phyloP scores from a whole-genome alignment of 1,284 basidiomycete genomes.

The Leccinum huronense region DNA sequence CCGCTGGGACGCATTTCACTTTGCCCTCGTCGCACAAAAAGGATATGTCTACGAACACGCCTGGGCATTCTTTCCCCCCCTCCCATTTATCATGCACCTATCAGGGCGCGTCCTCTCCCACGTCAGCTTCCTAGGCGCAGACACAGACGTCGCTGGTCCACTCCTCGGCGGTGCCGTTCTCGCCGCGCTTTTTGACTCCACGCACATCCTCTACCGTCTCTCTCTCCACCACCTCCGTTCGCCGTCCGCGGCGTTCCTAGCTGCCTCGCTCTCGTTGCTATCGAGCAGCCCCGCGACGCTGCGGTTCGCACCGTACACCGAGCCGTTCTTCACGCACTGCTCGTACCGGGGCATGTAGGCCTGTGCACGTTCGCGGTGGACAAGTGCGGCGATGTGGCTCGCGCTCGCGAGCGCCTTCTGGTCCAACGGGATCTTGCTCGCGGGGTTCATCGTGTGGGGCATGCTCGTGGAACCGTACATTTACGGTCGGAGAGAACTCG shows the following conservation, averaged over 20 bases:
- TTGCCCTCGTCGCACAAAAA: constrained; percentile 60
- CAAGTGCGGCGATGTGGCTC: constrained; percentile 61
- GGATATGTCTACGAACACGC: constrained; percentile 80
- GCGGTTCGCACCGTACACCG: constrained; percentile 72
- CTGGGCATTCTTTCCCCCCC: constrained; percentile 85
- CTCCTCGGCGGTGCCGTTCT: constrained; percentile 42
- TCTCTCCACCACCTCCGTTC: constrained; percentile 54
- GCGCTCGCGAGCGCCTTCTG: constrained; percentile 68
- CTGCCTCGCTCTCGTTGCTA: constrained; percentile 70
- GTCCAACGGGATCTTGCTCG: constrained; percentile 78
- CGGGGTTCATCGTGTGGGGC: constrained; percentile 75
- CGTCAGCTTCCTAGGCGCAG: background rate
- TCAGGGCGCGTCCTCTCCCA: constrained; percentile 30
- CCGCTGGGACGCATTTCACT: constrained; percentile 93
- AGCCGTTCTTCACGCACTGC: constrained; percentile 81
- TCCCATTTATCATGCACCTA: constrained; percentile 54
- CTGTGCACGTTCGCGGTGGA: constrained; percentile 50
- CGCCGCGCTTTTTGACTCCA: constrained; percentile 45
- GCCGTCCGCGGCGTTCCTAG: constrained; percentile 56
- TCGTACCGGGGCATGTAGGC: constrained; percentile 77
- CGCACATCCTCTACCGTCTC: constrained; percentile 61
- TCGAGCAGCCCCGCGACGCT: constrained; percentile 80
- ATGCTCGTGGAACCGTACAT: constrained; percentile 52
- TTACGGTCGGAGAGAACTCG: background rate
- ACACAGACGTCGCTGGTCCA: constrained; percentile 19